Evolutionary conservation across 2,329 filamentous ascomycete genomes (phyloP).

Genomic region (Arthrinium phaeospermum): DNA sequence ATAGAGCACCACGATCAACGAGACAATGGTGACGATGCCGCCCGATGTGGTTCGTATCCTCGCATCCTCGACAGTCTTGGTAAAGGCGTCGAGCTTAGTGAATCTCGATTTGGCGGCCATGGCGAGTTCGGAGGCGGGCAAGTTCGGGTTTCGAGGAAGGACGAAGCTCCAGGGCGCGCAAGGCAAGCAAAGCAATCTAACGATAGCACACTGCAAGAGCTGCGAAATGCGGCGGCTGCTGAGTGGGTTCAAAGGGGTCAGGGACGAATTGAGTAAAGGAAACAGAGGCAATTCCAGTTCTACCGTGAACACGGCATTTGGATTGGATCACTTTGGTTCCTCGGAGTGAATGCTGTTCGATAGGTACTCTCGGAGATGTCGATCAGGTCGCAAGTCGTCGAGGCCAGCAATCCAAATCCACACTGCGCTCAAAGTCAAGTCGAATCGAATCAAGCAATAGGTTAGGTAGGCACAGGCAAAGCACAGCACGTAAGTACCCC

Average conservation of each 20-base stretch:
- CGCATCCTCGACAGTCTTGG: conserved; percentile 98
- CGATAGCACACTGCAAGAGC: neutral
- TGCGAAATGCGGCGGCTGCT: conserved; percentile 18
- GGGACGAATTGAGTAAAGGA: conserved; percentile 22
- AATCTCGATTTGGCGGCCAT: conserved; percentile 96
- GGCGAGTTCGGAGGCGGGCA: conserved; percentile 16
- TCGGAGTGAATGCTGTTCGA: neutral
- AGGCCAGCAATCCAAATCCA: conserved; percentile 4
- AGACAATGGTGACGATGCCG: conserved; percentile 91
- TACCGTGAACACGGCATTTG: conserved; percentile 21
- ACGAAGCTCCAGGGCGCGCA: conserved; percentile 16
- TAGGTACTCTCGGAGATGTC: neutral
- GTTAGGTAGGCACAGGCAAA: neutral
- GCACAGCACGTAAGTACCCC: neutral
- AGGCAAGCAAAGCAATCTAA: neutral
- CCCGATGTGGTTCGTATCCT: conserved; percentile 94
- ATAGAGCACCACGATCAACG: conserved; percentile 85
- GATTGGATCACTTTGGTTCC: neutral
- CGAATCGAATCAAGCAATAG: neutral
- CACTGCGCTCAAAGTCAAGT: neutral
- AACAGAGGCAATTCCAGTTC: conserved; percentile 15
- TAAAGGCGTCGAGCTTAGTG: conserved; percentile 96
- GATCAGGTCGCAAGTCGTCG: neutral
- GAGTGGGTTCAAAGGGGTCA: conserved; percentile 19
- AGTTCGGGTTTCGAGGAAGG: neutral